These are phyloP conservation scores for Phoma sp. DNA, from an alignment of 2,329 filamentous ascomycete species.

Conservation along the genomic window DNA sequence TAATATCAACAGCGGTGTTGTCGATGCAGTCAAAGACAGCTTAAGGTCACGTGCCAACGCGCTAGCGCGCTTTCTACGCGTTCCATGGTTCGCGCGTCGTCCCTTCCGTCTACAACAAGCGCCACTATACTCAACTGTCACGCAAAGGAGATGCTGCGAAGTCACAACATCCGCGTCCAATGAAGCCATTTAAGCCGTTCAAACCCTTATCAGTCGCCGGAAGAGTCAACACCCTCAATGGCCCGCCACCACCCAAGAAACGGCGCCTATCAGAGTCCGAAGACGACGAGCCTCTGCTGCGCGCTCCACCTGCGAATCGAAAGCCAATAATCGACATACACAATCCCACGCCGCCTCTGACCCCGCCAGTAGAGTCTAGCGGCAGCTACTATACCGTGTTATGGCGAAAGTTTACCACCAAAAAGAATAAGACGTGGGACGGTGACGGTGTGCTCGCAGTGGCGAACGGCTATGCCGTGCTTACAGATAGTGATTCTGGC, in stretches of 20 bases:
- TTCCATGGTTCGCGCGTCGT: not conserved
- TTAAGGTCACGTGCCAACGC: not conserved
- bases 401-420: slow-evolving; percentile 71
- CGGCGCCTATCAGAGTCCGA: slow-evolving; percentile 49
- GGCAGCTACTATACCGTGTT: slow-evolving; percentile 54
- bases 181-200: slow-evolving; percentile 41
- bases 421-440: slow-evolving; percentile 82
- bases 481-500: slow-evolving; percentile 68
- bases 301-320: slow-evolving; percentile 30
- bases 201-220: slow-evolving; percentile 43
- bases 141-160: slow-evolving; percentile 1
- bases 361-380: slow-evolving; percentile 32
- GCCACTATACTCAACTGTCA: slow-evolving; percentile 1
- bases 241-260: slow-evolving; percentile 52
- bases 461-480: slow-evolving; percentile 62
- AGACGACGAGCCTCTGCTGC: slow-evolving; percentile 24
- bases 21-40: too few relatives aligned
- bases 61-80: slow-evolving; percentile 9
- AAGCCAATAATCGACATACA: slow-evolving; percentile 41
- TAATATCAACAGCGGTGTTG: too few relatives aligned
- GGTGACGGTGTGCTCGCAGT: slow-evolving; percentile 72
- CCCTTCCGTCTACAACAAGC: not conserved
- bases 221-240: slow-evolving; percentile 26
- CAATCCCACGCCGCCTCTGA: slow-evolving; percentile 28
- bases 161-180: not conserved